Evolutionary conservation across 164 flowering plant genomes (phyloP), one percentile per base, ranked within the genome.

Genomic region (Brasenia schreberi): DNA sequence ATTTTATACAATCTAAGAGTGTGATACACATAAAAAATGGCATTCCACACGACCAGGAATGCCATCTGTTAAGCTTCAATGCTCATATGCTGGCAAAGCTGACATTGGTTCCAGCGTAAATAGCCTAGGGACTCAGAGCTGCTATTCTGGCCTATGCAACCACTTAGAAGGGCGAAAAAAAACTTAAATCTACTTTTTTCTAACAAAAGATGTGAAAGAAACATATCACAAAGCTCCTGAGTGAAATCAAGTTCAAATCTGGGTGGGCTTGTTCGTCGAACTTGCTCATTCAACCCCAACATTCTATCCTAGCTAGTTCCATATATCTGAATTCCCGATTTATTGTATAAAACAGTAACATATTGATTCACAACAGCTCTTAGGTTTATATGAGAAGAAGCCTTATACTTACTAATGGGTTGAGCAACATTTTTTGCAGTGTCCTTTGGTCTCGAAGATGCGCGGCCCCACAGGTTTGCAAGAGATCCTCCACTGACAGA

Each of bases 381-480:
- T n/a, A 56, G n/a, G 2, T 11, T 56, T n/a, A 56, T 56, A 56
- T n/a, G n/a, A 6, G 62, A n/a, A 19, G 27, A 7, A 60, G 5
- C 7, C n/a, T 60, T 6, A 9, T 7, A 60, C 62, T 60, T 60
- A 60, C 62, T 9, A 7, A 60, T 60, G 62, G 62, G 43, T 62
- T 69, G 74, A 67, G 72, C 39, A 69, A 69, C 63, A 64, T 43
- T 58, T 7, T 59, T 65, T 62, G 70, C 72, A 43, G 72, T 65
- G 65, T 82, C 69, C 64, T 82, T 84, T 71, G 83, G 44, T 75
- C 84, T 90, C 27, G 80, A 68, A 72, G 96, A 82, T 69, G 90
- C 94, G 78, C 87, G 89, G 14, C 86, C 92, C 97, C 97, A 93
- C 68, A 93, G 67, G 72, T 79, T 90, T 63, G 94, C 82, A 59